Conservation (phyloP, 2,329 filamentous ascomycete species). For the Xylariaceae sp. region DNA sequence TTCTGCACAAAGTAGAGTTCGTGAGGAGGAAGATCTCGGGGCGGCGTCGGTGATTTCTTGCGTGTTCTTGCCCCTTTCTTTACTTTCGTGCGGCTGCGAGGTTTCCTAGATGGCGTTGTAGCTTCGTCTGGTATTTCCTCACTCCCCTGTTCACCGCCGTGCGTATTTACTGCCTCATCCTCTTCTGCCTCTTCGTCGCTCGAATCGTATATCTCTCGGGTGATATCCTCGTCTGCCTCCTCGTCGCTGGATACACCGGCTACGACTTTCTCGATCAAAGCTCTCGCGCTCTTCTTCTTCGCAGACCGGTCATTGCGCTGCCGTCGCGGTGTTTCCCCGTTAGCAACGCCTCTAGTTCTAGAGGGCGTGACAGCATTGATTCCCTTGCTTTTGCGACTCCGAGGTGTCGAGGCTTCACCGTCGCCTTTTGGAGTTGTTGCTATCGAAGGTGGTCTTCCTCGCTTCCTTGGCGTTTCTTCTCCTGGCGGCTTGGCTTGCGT, state of each 20-base stretch:
- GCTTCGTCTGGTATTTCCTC: slow-evolving; percentile 38
- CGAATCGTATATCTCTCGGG: slow-evolving; percentile 70
- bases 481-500: neutral
- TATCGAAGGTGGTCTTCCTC: slow-evolving; percentile 18
- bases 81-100: slow-evolving; percentile 48
- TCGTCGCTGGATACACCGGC: slow-evolving; percentile 71
- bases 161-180: slow-evolving; percentile 37
- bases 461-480: slow-evolving; percentile 35
- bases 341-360: slow-evolving; percentile 33
- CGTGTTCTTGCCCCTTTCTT: slow-evolving; percentile 49
- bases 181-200: slow-evolving; percentile 58
- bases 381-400: slow-evolving; percentile 30
- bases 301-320: slow-evolving; percentile 82
- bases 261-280: slow-evolving; percentile 75
- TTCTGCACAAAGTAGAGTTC: slow-evolving; percentile 96
- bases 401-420: slow-evolving; percentile 31
- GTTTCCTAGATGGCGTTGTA: slow-evolving; percentile 56
- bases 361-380: slow-evolving; percentile 35
- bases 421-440: slow-evolving; percentile 16
- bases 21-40: slow-evolving; percentile 81
- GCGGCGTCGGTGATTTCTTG: slow-evolving; percentile 78
- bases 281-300: slow-evolving; percentile 80
- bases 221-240: slow-evolving; percentile 72
- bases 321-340: slow-evolving; percentile 65
- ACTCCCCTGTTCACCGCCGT: slow-evolving; percentile 42